These are phyloP conservation scores for Colletotrichum limetticola DNA, from an alignment of 2,329 filamentous ascomycete species.

Conservation along the genomic window DNA sequence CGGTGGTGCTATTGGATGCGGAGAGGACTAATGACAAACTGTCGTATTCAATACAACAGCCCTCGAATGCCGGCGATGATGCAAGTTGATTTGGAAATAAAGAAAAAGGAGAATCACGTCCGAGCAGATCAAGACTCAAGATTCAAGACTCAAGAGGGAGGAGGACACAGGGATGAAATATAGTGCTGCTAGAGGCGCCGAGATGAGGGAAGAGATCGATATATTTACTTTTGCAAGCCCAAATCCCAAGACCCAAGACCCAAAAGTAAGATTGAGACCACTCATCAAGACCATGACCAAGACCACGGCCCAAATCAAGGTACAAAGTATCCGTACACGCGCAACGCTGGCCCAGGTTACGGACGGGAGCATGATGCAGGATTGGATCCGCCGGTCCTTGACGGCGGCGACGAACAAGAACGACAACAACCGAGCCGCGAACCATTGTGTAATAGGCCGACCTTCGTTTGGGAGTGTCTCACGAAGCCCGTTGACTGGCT, in stretches of 20 bases:
- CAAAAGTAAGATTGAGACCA: constrained; percentile 4
- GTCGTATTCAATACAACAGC: constrained; percentile 32
- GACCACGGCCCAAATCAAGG: constrained; percentile 7
- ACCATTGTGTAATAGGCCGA: not conserved
- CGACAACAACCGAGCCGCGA: not conserved
- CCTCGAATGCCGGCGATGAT: constrained; percentile 30
- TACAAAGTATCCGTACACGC: not conserved
- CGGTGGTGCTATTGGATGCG: not conserved
- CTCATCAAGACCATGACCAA: not conserved
- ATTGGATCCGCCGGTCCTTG: not conserved
- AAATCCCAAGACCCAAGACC: not conserved
- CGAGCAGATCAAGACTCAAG: constrained; percentile 1
- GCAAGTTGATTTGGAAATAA: constrained; percentile 11
- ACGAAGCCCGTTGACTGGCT: constrained; percentile 30
- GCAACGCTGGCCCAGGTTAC: not conserved
- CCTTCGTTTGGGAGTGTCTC: constrained; percentile 8
- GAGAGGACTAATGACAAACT: not conserved
- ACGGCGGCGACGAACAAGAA: not conserved
- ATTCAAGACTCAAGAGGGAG: constrained; percentile 21
- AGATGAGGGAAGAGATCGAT: constrained; percentile 29
- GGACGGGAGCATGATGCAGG: constrained; percentile 7
- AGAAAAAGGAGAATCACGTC: constrained; percentile 6
- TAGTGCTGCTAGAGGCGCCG: constrained; percentile 30
- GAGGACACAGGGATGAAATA: constrained; percentile 31
- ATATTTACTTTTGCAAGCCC: constrained; percentile 35